Evolutionary conservation across 140 eudicot genomes (phyloP).

Genomic region (Stevia rebaudiana): DNA sequence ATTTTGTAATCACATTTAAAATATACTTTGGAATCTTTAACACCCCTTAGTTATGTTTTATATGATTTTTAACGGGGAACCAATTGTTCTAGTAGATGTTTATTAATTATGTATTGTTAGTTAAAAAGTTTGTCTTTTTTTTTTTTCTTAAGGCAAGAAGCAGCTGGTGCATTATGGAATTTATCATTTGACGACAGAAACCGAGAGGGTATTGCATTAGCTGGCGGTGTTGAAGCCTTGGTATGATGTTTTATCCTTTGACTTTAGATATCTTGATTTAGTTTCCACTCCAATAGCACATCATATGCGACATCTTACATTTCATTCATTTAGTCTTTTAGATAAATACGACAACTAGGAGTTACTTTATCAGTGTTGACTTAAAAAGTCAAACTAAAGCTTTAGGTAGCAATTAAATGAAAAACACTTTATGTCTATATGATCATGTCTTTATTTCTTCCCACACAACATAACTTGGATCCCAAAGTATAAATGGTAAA

Average conservation of each 20-base stretch:
- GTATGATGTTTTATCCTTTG: constrained; percentile 40
- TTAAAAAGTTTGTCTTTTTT: neutral
- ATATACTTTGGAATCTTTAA: neutral
- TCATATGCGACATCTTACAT: neutral
- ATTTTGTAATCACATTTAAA: neutral
- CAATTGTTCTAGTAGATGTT: neutral
- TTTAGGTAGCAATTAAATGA: neutral
- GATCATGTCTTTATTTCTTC: neutral
- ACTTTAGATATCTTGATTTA: constrained; percentile 4
- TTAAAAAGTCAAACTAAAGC: neutral
- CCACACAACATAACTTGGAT: neutral
- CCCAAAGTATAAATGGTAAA: neutral
- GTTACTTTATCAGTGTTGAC: neutral
- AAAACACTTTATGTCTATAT: neutral
- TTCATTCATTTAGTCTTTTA: neutral
- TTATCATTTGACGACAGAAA: constrained; percentile 93
- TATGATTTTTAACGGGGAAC: neutral
- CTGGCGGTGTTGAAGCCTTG: constrained; percentile 98
- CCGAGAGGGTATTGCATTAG: constrained; percentile 93
- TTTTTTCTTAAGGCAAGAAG: constrained; percentile 67
- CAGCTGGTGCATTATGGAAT: constrained; percentile 99
- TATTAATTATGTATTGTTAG: neutral
- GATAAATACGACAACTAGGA: constrained; percentile 9
- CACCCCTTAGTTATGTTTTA: neutral
- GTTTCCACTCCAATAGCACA: constrained; percentile 8